Evolutionary conservation across 176 grass and related monocot species (phyloP).

Genomic region (Stipa capillata): DNA sequence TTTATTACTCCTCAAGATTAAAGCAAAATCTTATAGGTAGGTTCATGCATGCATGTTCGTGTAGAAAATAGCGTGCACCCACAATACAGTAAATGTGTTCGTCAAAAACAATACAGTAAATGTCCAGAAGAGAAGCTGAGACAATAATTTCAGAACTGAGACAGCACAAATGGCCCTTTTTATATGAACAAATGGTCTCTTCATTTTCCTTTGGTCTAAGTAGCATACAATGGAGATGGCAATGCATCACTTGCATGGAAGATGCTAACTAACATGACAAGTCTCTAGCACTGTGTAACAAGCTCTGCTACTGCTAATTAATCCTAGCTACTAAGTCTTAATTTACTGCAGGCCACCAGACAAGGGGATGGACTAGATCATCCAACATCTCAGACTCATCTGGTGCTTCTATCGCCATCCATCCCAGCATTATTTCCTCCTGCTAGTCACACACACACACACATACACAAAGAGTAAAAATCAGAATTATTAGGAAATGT

Average conservation of each 20-base stretch:
- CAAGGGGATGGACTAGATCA: slow-evolving; percentile 65
- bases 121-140: no score
- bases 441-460: background rate
- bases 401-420: slow-evolving; percentile 15
- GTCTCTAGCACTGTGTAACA: no score
- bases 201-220: background rate
- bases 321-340: slow-evolving; percentile 17
- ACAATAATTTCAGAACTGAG: no score
- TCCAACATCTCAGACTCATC: slow-evolving; percentile 75
- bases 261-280: background rate
- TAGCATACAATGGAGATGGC: slow-evolving; percentile 33
- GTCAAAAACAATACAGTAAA: no score
- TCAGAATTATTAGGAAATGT: background rate
- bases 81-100: no score
- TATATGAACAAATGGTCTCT: slow-evolving; percentile 34
- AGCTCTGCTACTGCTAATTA: slow-evolving; percentile 17
- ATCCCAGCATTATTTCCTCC: slow-evolving; percentile 28
- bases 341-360: slow-evolving; percentile 39
- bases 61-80: no score
- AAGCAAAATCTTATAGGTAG: background rate
- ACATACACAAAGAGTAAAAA: background rate
- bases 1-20: slow-evolving; percentile 30
- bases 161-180: background rate
- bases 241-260: background rate
- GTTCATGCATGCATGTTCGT: background rate